phyloP scores from a whole-genome alignment of 2,329 filamentous ascomycete genomes.

The Ophiostoma himal-ulmi region DNA sequence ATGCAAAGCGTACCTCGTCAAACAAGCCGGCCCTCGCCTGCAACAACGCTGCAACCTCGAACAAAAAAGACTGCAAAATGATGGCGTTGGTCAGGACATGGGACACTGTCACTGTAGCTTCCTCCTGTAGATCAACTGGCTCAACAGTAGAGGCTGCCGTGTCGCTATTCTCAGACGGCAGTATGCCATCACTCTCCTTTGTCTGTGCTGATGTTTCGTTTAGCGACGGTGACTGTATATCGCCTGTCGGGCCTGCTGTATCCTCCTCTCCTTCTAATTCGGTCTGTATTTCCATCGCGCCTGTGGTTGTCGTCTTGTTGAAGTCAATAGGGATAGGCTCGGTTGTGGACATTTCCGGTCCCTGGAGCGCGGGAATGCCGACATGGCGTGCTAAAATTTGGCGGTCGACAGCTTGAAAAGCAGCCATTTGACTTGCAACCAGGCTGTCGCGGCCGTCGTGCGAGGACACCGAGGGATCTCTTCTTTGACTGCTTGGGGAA shows the following conservation, averaged over 20 bases:
- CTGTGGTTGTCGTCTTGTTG: background rate
- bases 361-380: conserved; percentile 38
- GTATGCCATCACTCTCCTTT: background rate
- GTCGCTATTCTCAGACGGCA: conserved; percentile 26
- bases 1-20: conserved; percentile 64
- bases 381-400: conserved; percentile 53
- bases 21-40: conserved; percentile 71
- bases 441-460: conserved; percentile 32
- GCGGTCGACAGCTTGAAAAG: conserved; percentile 60
- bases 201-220: background rate
- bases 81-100: conserved; percentile 76
- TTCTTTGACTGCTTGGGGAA: conserved; percentile 37
- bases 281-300: background rate
- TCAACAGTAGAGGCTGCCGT: conserved; percentile 14
- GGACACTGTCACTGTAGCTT: conserved; percentile 59
- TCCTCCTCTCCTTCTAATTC: background rate
- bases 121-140: conserved; percentile 22
- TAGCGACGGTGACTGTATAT: background rate
- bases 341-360: background rate
- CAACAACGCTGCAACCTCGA: conserved; percentile 68
- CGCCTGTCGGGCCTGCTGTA: background rate
- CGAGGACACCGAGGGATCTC: conserved; percentile 27
- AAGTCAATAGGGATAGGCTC: conserved; percentile 10
- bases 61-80: conserved; percentile 70
- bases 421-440: conserved; percentile 49